Conservation (phyloP, 1,284 basidiomycete genomes). For the Tilletia caries region DNA sequence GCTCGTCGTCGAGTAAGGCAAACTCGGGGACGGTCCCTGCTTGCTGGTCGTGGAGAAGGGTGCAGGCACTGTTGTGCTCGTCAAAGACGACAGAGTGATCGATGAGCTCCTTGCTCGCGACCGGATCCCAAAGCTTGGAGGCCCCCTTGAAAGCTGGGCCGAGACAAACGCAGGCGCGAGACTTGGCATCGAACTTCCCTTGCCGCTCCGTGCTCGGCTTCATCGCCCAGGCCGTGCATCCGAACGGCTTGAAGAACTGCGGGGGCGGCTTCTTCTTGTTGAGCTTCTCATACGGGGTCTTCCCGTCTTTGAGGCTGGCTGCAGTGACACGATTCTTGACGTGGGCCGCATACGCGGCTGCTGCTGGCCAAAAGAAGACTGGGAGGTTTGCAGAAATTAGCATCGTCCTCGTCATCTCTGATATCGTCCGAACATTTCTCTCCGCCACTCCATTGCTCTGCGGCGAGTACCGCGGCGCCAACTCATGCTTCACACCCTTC, state of each 20-base stretch:
- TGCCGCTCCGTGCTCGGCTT: not conserved
- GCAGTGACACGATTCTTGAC: not conserved
- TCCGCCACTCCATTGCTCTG: slow-evolving; percentile 11
- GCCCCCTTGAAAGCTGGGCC: not conserved
- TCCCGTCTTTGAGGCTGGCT: not conserved
- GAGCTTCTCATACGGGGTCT: not conserved
- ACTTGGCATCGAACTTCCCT: not conserved
- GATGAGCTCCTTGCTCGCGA: not conserved
- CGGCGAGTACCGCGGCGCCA: not conserved
- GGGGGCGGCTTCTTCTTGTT: not conserved
- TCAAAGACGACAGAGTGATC: not conserved
- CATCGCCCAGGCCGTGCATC: not conserved
- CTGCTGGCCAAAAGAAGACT: slow-evolving; percentile 4
- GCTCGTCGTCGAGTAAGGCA: too few species aligned
- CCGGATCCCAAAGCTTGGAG: not conserved
- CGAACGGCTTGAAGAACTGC: not conserved
- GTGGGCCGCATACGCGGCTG: not conserved
- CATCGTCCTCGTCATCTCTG: slow-evolving; percentile 1
- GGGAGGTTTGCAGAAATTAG: not conserved
- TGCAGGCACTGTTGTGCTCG: not conserved
- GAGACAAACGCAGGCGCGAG: not conserved
- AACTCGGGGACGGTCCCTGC: not conserved
- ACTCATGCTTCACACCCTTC: not conserved
- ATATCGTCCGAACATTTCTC: not conserved
- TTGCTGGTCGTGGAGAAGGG: not conserved